Evolutionary conservation across 2,329 filamentous ascomycete genomes (phyloP), one percentile per base, ranked within the genome.

Genomic region (Massarina eburnea): DNA sequence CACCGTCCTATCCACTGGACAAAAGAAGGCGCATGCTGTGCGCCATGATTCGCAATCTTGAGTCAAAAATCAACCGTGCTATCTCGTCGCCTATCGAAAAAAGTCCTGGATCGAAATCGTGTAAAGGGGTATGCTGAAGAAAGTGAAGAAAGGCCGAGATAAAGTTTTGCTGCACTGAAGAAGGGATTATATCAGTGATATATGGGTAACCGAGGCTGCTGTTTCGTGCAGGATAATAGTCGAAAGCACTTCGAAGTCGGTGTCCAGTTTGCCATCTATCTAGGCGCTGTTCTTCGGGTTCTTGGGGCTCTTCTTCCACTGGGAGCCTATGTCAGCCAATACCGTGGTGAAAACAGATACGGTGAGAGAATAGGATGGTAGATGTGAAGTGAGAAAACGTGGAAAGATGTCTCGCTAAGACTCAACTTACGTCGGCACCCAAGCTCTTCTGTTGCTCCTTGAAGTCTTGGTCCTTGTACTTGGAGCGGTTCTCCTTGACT

Each of bases 381-480:
- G 30, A 35, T 8, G 19, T n/a, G 5, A 14, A 19, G 33, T 6
- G 19, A 35, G 8, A 8, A 19, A 4, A 20, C 5, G 33, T 18
- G 17, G 5, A 19, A 20, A 19, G n/a, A n/a, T n/a, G n/a, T n/a
- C n/a, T n/a, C n/a, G n/a, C n/a, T n/a, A 20, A 49, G 19, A 21
- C 7, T 20, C 27, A 6, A 56, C 64, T 18, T 59, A 66, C 67
- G 42, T 64, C 55, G 50, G 63, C 64, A 35, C 67, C 66, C 8
- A 70, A 56, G 49, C 60, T 62, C 55, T 70, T 68, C 48, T 68
- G 64, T 47, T 68, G 63, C 35, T 69, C 66, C 36, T 58, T 61
- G 56, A 64, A 69, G 4, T 58, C 50, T 29, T 68, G 49, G 14
- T 61, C 48, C 49, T 67, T 64, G 58, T 61, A 67, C 54, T 70